Evolutionary conservation across 768 basidiomycete species (phyloP).

Genomic region (Gloeophyllum trabeum): DNA sequence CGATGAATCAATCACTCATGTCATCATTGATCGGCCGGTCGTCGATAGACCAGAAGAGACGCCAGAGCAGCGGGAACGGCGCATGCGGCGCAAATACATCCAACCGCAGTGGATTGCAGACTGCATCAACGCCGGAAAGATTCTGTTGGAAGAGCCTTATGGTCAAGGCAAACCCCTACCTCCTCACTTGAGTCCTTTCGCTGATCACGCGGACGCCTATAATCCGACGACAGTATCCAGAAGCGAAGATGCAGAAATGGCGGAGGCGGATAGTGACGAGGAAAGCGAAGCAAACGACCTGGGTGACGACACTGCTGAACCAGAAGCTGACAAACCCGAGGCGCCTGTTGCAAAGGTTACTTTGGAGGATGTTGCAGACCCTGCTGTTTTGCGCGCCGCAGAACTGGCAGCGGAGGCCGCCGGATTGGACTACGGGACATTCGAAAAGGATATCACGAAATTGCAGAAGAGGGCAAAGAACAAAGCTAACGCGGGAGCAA

Average conservation of each 20-base stretch:
- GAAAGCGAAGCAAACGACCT: slow-evolving; percentile 21
- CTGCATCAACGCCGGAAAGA: slow-evolving; percentile 80
- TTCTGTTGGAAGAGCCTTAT: slow-evolving; percentile 80
- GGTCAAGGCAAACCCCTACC: slow-evolving; percentile 79
- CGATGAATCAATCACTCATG: slow-evolving; percentile 85
- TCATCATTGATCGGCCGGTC: slow-evolving; percentile 85
- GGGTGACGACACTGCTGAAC: slow-evolving; percentile 12
- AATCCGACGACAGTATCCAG: slow-evolving; percentile 39
- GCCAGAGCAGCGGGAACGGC: slow-evolving; percentile 45
- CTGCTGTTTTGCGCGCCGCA: slow-evolving; percentile 66
- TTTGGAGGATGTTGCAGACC: slow-evolving; percentile 32
- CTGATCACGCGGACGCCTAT: slow-evolving; percentile 68
- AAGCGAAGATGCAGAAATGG: slow-evolving; percentile 20
- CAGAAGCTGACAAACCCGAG: slow-evolving; percentile 17
- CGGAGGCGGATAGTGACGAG: slow-evolving; percentile 19
- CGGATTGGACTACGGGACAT: slow-evolving; percentile 69
- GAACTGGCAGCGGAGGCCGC: slow-evolving; percentile 89
- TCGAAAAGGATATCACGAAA: slow-evolving; percentile 67
- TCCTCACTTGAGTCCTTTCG: slow-evolving; percentile 94
- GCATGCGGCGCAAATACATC: slow-evolving; percentile 69
- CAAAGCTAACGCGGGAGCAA: slow-evolving; percentile 22
- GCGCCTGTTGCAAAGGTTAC: slow-evolving; percentile 17
- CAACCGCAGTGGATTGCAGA: slow-evolving; percentile 99
- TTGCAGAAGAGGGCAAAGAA: slow-evolving; percentile 30
- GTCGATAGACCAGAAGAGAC: slow-evolving; percentile 36